Base-by-base conservation (phyloP, 1,284 basidiomycete genomes). In the Polyporus tsugae region DNA sequence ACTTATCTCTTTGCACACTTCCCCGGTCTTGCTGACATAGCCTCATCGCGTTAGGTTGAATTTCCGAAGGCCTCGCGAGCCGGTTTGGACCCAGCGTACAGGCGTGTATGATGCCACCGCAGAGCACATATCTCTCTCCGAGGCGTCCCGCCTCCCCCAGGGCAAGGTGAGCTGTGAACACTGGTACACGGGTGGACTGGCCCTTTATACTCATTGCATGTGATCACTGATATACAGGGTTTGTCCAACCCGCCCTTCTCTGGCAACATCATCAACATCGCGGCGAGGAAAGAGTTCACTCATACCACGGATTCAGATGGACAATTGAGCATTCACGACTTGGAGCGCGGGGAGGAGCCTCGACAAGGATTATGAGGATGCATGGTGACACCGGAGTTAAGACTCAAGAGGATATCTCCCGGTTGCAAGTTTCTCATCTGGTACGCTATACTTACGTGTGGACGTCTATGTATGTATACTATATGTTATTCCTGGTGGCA, bases 31-130 rank as follows among this genome's bases (percentile, higher is more conserved):
- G 44, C 44, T 46, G n/a, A 46, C 44, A 6, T 19, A 22, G 44
- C 19, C 44, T 22, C 19, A 1, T n/a, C 6, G 44, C n/a, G 6
- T 5, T 42, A 46, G 44, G 6, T n/a, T 46, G 19, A 46, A 46
- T 19, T 46, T 46, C 44, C 44, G 44, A 46, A n/a, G 44, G 44
- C 44, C 44, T 22, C 44, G 44, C 44, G 44, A 46, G 44, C 44
- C 44, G 15, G 44, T 22, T 15, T 46, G 44, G 44, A 22, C 44
- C n/a, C 44, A 46, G 6, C 22, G n/a, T 9, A 46, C 44, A 6
- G 44, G 44, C 2, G n/a, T 46, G 6, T 22, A 19, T 6, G 44
- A 46, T 46, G 6, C 44, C 19, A 46, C 22, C 19, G 7, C n/a
- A 7, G 44, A 46, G 19, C 44, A 46, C 9, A 22, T 46, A 6